Base-by-base conservation (phyloP, 2,329 filamentous ascomycete genomes). In the Exserohilum turcica region DNA sequence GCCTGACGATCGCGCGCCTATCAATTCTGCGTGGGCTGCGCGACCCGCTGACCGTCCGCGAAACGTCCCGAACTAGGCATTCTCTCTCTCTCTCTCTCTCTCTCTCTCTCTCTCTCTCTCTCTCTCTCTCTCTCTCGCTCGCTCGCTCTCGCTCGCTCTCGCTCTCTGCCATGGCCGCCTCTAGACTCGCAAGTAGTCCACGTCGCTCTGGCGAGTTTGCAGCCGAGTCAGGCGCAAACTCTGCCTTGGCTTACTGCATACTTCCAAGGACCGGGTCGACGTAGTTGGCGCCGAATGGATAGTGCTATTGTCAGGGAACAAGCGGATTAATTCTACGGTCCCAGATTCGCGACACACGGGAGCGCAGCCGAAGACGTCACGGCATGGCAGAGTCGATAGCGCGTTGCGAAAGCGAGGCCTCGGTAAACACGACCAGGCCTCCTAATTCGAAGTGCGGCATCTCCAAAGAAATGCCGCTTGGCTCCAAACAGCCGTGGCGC, bases 281-380 rank as follows among this genome's bases (percentile, higher is more conserved):
- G 21, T 5, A 24, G 4, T 24, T 24, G 21, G 21, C 21, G 21
- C 21, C n/a, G n/a, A n/a, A 24, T 24, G 4, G 21, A 39, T 38
- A 18, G 29, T 10, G 19, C 50, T 43, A 54, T 40, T 18, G 27
- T 15, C 24, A 21, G 35, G 28, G 39, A 24, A 45, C 12, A 27
- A 45, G 29, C 39, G 33, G 29, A 24, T 43, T 35, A 50, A 50
- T 36, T 24, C 45, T 44, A 35, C 40, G 40, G 45, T 50, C 39
- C 46, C 46, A 54, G 46, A 54, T 50, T 54, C 28, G 40, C 35
- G 51, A 45, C 39, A 50, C 38, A 54, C 45, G 27, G 19, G 35
- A 19, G 16, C 33, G 39, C 46, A 19, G n/a, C 40, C 39, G n/a
- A 44, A 24, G 27, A 54, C 51, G 50, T 49, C 51, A 50, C 39